Base-by-base conservation (phyloP, 306 rosid species). In the Vicia villosa region DNA sequence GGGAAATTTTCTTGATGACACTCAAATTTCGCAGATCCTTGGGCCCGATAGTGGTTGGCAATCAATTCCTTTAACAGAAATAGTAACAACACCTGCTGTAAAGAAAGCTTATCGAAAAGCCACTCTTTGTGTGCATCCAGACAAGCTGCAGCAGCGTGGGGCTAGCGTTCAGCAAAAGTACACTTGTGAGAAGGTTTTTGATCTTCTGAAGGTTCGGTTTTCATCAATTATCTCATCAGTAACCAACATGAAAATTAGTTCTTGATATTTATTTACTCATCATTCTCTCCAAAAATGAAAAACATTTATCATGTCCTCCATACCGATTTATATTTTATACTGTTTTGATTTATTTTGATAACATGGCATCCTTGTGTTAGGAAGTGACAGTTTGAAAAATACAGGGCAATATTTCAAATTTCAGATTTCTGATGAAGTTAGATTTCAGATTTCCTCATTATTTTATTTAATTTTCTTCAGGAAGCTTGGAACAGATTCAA, bases 401-500 rank as follows among this genome's bases (percentile, higher is more conserved):
- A 36, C 26, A 15, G 55, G 20, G 71, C 5, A 73, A 32, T 32
- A 32, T 32, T 32, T 32, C 36, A 14, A 73, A 12, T 22, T 63
- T 16, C 54, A 63, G 43, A 58, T n/a, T 58, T 15, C 8, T 9
- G 40, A 13, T 13, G 24, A 59, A 59, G 17, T 30, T 19, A 10
- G 50, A 22, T 32, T 57, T 60, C 37, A 15, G 20, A 42, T 13
- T 28, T 41, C 20, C 30, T 14, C 41, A 34, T 10, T 57, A 66
- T 70, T 68, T 70, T 41, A 45, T 68, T 21, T 41, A 45, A 37
- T 41, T 46, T n/a, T 72, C 43, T 72, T 16, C 88, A 92, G 98
- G 98, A 91, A 22, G 97, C 97, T 68, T 90, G 98, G 97, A 93
- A 85, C 84, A 90, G 81, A 83, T 93, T 90, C 90, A 86, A 88